Conservation (phyloP, 495 filamentous ascomycete genomes). For the Achaetomiella virescens region DNA sequence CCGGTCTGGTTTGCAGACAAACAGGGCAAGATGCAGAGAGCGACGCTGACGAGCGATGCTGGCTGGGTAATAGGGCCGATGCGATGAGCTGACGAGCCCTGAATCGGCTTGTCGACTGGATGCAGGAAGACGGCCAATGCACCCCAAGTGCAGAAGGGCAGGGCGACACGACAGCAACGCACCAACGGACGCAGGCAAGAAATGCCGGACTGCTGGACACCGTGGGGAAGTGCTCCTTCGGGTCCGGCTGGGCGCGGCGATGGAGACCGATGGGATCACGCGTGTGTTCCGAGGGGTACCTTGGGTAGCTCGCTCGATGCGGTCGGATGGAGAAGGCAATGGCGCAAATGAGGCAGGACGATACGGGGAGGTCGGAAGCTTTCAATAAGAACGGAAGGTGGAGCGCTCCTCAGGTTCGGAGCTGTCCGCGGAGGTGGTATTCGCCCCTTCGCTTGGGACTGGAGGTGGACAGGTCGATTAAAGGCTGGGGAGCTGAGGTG, state of each 20-base stretch:
- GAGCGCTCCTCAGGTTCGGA: background rate
- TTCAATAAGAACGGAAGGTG: background rate
- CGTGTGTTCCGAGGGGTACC: no score
- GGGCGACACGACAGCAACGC: conserved; percentile 4
- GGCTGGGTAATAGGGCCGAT: conserved; percentile 12
- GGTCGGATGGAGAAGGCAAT: background rate
- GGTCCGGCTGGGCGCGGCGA: background rate
- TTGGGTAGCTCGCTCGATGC: no score
- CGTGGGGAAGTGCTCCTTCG: background rate
- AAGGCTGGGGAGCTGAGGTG: background rate
- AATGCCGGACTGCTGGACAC: conserved; percentile 1
- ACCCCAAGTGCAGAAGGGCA: background rate
- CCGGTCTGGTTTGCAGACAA: conserved; percentile 5
- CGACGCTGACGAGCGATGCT: background rate
- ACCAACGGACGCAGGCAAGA: background rate
- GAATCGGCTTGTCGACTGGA: background rate
- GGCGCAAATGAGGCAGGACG: background rate
- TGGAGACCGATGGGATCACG: no score
- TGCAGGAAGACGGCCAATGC: background rate
- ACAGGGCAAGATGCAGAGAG: conserved; percentile 8
- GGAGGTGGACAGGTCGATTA: background rate
- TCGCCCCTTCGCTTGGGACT: background rate
- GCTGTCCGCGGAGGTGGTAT: background rate
- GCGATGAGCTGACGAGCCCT: conserved; percentile 1
- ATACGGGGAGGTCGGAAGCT: background rate